These are phyloP conservation scores for Anisogramma anomala DNA, from an alignment of 2,329 filamentous ascomycete genomes.

Conservation along the genomic window DNA sequence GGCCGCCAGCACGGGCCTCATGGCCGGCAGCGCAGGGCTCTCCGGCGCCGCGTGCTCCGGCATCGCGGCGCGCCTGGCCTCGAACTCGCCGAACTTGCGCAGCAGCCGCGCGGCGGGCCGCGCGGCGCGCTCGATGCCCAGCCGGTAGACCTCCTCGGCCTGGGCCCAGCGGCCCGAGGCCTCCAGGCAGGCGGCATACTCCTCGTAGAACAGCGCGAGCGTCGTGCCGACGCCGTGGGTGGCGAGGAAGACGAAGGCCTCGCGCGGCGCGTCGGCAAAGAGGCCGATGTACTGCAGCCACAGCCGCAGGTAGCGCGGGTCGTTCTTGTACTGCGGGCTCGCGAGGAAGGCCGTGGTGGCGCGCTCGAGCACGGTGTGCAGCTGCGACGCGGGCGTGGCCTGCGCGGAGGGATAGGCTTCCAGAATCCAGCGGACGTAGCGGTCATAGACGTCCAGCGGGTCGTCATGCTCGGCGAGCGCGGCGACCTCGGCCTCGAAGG, in stretches of 20 bases:
- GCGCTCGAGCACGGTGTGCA: slow-evolving; percentile 79
- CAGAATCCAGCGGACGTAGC: slow-evolving; percentile 94
- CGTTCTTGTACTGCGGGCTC: slow-evolving; percentile 85
- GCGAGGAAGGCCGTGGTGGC: slow-evolving; percentile 82
- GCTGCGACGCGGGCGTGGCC: slow-evolving; percentile 80
- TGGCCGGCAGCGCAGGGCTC: slow-evolving; percentile 75
- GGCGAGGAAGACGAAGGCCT: slow-evolving; percentile 83
- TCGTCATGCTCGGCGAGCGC: slow-evolving; percentile 80
- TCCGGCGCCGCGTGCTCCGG: slow-evolving; percentile 48
- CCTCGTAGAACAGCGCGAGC: slow-evolving; percentile 89
- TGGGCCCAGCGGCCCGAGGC: slow-evolving; percentile 72
- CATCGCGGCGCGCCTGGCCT: slow-evolving; percentile 58
- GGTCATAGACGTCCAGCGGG: slow-evolving; percentile 87
- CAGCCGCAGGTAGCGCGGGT: slow-evolving; percentile 81
- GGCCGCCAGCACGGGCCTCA: slow-evolving; percentile 71
- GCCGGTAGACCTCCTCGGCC: slow-evolving; percentile 83
- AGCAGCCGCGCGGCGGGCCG: slow-evolving; percentile 68
- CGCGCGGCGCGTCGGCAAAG: slow-evolving; percentile 85
- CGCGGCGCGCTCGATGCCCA: slow-evolving; percentile 82
- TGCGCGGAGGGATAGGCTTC: slow-evolving; percentile 92
- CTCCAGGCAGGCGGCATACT: slow-evolving; percentile 91
- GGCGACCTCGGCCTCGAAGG: slow-evolving; percentile 76
- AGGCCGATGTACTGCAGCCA: slow-evolving; percentile 92
- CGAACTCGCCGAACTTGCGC: slow-evolving; percentile 88
- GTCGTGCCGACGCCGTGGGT: slow-evolving; percentile 78